Evolutionary conservation across 1,284 basidiomycete species (phyloP).

Genomic region (Phaffia rhodozyma): DNA sequence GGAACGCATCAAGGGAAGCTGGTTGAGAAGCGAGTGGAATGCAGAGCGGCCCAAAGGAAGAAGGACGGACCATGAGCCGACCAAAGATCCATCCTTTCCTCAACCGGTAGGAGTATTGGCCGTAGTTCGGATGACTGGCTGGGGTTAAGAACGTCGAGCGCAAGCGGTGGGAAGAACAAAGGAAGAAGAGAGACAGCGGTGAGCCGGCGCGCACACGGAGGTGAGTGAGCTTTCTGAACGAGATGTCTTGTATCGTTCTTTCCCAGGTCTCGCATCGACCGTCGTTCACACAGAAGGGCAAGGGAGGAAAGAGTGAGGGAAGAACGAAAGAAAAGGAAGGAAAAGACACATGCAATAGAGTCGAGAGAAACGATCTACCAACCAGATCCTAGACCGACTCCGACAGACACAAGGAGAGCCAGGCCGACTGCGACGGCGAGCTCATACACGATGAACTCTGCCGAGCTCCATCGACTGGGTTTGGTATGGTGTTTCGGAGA

Average conservation of each 20-base stretch:
- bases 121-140: slow-evolving; percentile 58
- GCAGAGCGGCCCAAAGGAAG: slow-evolving; percentile 8
- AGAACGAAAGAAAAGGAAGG: too few relatives aligned
- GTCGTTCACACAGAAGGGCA: too few relatives aligned
- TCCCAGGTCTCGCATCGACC: too few relatives aligned
- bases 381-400: slow-evolving; percentile 64
- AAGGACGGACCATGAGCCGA: slow-evolving; percentile 34
- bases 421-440: slow-evolving; percentile 51
- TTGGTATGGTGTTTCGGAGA: too few relatives aligned
- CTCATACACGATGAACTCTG: slow-evolving; percentile 73
- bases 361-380: slow-evolving; percentile 37
- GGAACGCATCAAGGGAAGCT: slow-evolving; percentile 19
- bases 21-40: slow-evolving; percentile 18
- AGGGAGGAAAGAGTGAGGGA: too few relatives aligned
- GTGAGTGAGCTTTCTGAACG: too few relatives aligned
- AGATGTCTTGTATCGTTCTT: too few relatives aligned
- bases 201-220: too few relatives aligned
- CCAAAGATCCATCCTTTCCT: slow-evolving; percentile 44
- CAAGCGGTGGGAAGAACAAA: neutral
- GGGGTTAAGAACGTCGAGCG: slow-evolving; percentile 55
- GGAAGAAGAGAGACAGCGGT: neutral
- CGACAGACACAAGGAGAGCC: slow-evolving; percentile 68
- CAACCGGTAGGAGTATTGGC: slow-evolving; percentile 48
- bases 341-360: slow-evolving; percentile 27
- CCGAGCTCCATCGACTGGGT: slow-evolving; percentile 29